These are phyloP conservation scores for Lagenidium giganteum DNA, from an alignment of 352 stramenopile species.

Conservation along the genomic window DNA sequence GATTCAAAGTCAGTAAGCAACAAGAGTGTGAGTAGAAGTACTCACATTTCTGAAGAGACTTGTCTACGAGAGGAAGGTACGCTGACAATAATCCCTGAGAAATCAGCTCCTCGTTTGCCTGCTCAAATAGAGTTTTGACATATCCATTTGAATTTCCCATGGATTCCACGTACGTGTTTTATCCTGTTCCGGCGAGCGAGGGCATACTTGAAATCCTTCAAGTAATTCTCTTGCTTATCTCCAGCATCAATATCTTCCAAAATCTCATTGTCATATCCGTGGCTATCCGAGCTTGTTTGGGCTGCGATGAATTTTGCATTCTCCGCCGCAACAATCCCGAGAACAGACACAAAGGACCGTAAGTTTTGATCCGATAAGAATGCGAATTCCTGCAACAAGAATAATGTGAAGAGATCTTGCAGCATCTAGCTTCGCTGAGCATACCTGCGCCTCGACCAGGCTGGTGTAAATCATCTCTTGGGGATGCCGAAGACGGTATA, in stretches of 20 bases:
- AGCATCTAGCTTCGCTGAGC: too few species aligned
- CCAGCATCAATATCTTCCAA: background rate
- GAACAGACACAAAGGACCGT: constrained; percentile 8
- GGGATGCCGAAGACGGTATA: constrained; percentile 7
- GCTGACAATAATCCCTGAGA: constrained; percentile 15
- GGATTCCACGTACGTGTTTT: constrained; percentile 4
- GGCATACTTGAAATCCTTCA: constrained; percentile 12
- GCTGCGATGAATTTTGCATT: constrained; percentile 7
- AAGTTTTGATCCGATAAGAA: constrained; percentile 5
- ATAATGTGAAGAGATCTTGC: background rate
- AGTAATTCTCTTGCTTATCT: constrained; percentile 3
- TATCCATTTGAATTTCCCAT: background rate
- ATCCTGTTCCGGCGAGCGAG: constrained; percentile 8
- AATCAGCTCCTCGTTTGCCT: constrained; percentile 16
- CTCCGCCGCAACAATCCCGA: constrained; percentile 14
- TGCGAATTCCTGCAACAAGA: constrained; percentile 9
- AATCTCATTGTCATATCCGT: too few species aligned
- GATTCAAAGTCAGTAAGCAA: background rate
- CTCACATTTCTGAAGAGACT: constrained; percentile 5
- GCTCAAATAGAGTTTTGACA: background rate
- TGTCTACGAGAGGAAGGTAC: constrained; percentile 16
- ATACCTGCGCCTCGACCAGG: constrained; percentile 14
- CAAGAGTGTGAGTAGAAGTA: background rate
- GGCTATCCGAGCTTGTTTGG: too few species aligned
- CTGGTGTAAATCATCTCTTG: constrained; percentile 15